Conservation (phyloP, 352 stramenopile species). For the Globisporangium nagaii region DNA sequence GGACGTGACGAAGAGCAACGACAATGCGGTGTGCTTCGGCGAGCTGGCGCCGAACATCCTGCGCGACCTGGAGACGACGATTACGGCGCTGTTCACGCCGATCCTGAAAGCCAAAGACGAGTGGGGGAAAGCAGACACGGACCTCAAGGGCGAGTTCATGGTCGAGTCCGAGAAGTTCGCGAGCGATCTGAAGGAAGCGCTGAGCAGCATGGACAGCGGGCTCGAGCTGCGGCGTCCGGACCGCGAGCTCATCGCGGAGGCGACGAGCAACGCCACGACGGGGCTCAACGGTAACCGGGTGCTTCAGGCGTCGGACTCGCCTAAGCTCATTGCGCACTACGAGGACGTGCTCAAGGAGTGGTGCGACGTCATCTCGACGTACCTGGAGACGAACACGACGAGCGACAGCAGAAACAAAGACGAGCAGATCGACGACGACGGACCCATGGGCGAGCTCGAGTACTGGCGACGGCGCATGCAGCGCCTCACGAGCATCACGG, state of each 20-base stretch:
- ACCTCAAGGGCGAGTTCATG: slow-evolving; percentile 92
- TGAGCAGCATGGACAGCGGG: slow-evolving; percentile 94
- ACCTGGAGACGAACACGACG: slow-evolving; percentile 88
- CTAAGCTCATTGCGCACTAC: slow-evolving; percentile 90
- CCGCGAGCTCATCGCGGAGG: slow-evolving; percentile 62
- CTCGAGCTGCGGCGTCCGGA: slow-evolving; percentile 90
- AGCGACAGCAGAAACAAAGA: slow-evolving; percentile 54
- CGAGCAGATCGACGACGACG: slow-evolving; percentile 80
- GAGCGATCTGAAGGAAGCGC: slow-evolving; percentile 91
- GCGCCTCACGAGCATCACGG: slow-evolving; percentile 97
- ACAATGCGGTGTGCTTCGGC: slow-evolving; percentile 80
- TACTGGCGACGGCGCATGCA: slow-evolving; percentile 97
- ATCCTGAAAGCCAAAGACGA: slow-evolving; percentile 91
- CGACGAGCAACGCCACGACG: slow-evolving; percentile 31
- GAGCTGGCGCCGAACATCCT: slow-evolving; percentile 83
- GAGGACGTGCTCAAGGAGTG: slow-evolving; percentile 96
- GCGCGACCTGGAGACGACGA: slow-evolving; percentile 71
- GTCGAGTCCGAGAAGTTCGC: slow-evolving; percentile 94
- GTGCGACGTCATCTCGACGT: slow-evolving; percentile 94
- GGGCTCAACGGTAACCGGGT: slow-evolving; percentile 34
- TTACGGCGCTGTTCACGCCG: slow-evolving; percentile 85
- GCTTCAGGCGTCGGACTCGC: slow-evolving; percentile 81
- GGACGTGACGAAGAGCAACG: slow-evolving; percentile 65
- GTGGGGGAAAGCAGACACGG: slow-evolving; percentile 93
- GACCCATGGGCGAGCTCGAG: slow-evolving; percentile 96